Evolutionary conservation across 441 rosid species (phyloP).

Genomic region (Melastoma candidum): DNA sequence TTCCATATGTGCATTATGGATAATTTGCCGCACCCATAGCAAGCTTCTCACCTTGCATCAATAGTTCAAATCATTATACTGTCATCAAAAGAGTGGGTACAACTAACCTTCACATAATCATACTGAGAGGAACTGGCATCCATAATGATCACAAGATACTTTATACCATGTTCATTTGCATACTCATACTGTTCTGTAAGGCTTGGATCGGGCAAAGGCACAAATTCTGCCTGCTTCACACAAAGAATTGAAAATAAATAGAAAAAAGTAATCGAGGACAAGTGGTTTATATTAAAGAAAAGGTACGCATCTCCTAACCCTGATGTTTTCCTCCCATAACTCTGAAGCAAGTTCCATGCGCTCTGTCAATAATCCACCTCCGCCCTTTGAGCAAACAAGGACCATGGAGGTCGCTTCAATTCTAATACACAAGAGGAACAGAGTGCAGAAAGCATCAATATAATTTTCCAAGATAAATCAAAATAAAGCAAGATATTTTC

Average conservation of each 20-base stretch:
- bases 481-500: too few species aligned
- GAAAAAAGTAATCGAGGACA: constrained; percentile 2
- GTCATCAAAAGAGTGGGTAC: too few species aligned
- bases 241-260: constrained; percentile 13
- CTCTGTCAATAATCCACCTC: constrained; percentile 85
- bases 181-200: constrained; percentile 94
- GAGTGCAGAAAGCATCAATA: not conserved
- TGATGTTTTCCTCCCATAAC: constrained; percentile 81
- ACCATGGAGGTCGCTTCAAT: constrained; percentile 50
- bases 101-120: constrained; percentile 59
- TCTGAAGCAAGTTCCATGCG: constrained; percentile 91
- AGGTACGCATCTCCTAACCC: constrained; percentile 29
- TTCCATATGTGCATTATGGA: not conserved
- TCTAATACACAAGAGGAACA: constrained; percentile 25
- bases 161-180: constrained; percentile 87
- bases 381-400: constrained; percentile 97
- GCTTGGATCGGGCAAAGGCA: constrained; percentile 86
- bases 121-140: constrained; percentile 69
- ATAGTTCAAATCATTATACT: not conserved
- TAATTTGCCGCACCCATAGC: not conserved
- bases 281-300: not conserved
- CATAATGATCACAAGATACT: constrained; percentile 73
- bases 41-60: not conserved
- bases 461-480: too few species aligned
- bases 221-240: constrained; percentile 69